Evolutionary conservation across 78 protist genomes (phyloP).

Genomic region (Emiliania huxleyi): DNA sequence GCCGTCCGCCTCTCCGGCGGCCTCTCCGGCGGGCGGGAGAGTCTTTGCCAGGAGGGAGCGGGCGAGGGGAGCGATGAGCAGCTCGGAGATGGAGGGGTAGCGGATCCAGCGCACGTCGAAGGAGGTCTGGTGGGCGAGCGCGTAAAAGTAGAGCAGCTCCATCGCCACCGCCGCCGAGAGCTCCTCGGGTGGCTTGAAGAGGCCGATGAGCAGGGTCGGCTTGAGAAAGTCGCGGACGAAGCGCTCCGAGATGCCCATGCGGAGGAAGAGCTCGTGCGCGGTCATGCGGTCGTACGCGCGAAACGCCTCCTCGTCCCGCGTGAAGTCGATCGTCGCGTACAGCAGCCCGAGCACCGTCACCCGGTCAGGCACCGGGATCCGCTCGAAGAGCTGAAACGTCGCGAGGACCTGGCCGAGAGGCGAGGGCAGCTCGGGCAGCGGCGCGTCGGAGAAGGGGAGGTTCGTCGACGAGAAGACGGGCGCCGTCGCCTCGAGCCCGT

Average conservation of each 20-base stretch:
- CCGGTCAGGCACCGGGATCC: conserved; percentile 25
- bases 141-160: conserved; percentile 47
- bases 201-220: conserved; percentile 49
- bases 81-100: background rate
- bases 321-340: conserved; percentile 35
- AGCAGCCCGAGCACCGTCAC: conserved; percentile 22
- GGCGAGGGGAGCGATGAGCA: background rate
- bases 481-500: conserved; percentile 46
- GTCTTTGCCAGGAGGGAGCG: background rate
- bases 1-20: background rate
- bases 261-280: conserved; percentile 41
- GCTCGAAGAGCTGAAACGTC: conserved; percentile 35
- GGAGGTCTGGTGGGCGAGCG: conserved; percentile 42
- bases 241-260: conserved; percentile 8
- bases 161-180: conserved; percentile 19
- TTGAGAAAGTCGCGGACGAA: conserved; percentile 34
- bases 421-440: conserved; percentile 38
- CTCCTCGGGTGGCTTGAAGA: conserved; percentile 54
- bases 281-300: conserved; percentile 48
- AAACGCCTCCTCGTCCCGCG: conserved; percentile 31
- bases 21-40: background rate
- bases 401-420: conserved; percentile 51
- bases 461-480: conserved; percentile 32
- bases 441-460: background rate
- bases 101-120: conserved; percentile 52